Percentiles rank a stretch among this genome's conserved stretches.
These are phyloP conservation scores for Naganishia randhawae DNA, from an alignment of 768 basidiomycete genomes.

Conservation along the genomic window DNA sequence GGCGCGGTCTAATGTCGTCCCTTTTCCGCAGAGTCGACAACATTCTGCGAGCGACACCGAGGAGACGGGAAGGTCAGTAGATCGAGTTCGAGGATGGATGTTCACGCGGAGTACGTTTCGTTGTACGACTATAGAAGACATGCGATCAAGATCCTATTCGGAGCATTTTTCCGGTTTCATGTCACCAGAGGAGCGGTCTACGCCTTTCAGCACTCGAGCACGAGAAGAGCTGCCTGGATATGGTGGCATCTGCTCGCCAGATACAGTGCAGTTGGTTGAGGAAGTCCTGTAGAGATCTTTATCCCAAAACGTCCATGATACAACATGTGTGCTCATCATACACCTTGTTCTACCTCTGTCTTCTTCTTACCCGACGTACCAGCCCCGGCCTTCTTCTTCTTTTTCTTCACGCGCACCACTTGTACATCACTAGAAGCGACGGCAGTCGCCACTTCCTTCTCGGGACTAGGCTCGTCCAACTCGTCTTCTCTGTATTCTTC, in stretches of 20 bases:
- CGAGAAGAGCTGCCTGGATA: too few relatives aligned
- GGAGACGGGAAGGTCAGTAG: slow-evolving; percentile 64
- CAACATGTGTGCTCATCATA: background rate
- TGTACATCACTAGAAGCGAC: slow-evolving; percentile 14
- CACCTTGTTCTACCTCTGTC: background rate
- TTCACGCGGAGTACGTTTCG: background rate
- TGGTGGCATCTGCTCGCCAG: too few relatives aligned
- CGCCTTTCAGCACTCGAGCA: too few relatives aligned
- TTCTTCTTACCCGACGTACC: slow-evolving; percentile 12
- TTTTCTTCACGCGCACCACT: slow-evolving; percentile 13
- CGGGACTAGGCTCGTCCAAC: background rate
- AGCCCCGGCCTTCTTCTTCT: slow-evolving; percentile 15
- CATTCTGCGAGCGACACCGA: slow-evolving; percentile 77
- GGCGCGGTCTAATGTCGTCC: slow-evolving; percentile 12
- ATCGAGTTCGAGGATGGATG: background rate
- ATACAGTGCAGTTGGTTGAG: too few relatives aligned
- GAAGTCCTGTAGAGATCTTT: too few relatives aligned
- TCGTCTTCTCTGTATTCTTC: slow-evolving; percentile 22
- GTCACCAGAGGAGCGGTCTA: too few relatives aligned
- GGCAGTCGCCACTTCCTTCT: background rate
- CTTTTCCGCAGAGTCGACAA: slow-evolving; percentile 70
- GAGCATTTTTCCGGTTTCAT: too few relatives aligned
- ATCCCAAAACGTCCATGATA: background rate
- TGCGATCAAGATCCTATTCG: background rate
- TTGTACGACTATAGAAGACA: slow-evolving; percentile 7